phyloP scores from a whole-genome alignment of 305 asterid genomes.

The Fraxinus nigra region DNA sequence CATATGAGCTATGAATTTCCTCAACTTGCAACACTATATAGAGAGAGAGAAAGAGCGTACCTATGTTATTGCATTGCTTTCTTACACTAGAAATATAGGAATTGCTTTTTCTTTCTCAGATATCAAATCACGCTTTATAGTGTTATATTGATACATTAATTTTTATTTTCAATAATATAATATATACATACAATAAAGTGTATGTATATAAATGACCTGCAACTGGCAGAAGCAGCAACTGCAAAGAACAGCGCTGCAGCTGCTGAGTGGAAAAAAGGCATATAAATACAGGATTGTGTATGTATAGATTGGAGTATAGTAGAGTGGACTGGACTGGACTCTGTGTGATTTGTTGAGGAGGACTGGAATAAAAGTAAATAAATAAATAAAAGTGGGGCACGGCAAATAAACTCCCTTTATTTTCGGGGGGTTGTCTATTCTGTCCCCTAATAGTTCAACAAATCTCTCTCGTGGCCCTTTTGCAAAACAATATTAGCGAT shows the following conservation, averaged over 20 bases:
- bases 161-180: neutral
- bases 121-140: conserved; percentile 44
- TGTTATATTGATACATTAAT: conserved; percentile 18
- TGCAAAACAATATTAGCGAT: conserved; percentile 9
- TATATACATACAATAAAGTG: neutral
- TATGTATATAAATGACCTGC: conserved; percentile 37
- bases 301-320: conserved; percentile 35
- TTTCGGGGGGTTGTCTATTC: conserved; percentile 92
- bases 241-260: conserved; percentile 62
- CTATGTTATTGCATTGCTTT: conserved; percentile 45
- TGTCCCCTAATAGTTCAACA: conserved; percentile 74
- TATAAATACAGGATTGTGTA: conserved; percentile 33
- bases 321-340: conserved; percentile 7
- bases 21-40: conserved; percentile 1
- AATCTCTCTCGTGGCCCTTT: conserved; percentile 67
- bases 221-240: conserved; percentile 58
- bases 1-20: conserved; percentile 12
- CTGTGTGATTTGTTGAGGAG: conserved; percentile 34
- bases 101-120: conserved; percentile 24
- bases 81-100: conserved; percentile 43
- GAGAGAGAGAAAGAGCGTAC: neutral
- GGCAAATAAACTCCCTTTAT: conserved; percentile 53
- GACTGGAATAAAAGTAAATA: neutral
- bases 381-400: neutral
- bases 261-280: conserved; percentile 45